Evolutionary conservation across 257 asterid species (phyloP).

Genomic region (Coffea canephora): DNA sequence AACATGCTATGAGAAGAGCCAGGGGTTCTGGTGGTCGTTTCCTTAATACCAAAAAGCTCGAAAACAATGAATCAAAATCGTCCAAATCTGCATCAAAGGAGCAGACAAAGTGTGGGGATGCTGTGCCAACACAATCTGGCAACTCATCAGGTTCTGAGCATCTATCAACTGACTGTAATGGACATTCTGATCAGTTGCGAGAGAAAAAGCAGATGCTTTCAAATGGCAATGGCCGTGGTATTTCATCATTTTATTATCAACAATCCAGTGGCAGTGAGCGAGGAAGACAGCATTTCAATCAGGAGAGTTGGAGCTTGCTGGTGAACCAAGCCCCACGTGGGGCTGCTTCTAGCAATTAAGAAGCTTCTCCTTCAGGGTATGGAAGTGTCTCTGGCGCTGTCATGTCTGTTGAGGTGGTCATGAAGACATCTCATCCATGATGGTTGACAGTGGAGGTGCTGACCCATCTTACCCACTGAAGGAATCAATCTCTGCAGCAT

Average conservation of each 20-base stretch:
- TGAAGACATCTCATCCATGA: neutral
- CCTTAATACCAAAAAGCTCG: conserved; percentile 58
- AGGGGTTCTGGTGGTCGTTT: conserved; percentile 87
- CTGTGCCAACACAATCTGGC: conserved; percentile 32
- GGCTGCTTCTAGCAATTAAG: conserved; percentile 41
- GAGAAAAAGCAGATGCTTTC: conserved; percentile 31
- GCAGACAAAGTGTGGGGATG: conserved; percentile 31
- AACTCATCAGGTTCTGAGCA: conserved; percentile 49
- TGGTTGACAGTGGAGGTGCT: conserved; percentile 5
- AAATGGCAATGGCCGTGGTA: conserved; percentile 28
- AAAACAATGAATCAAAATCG: conserved; percentile 26
- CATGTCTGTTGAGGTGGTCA: neutral
- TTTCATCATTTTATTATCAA: conserved; percentile 25
- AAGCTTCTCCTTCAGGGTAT: conserved; percentile 16
- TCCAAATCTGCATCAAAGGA: conserved; percentile 26
- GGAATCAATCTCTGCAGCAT: conserved; percentile 30
- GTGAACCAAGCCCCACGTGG: conserved; percentile 41
- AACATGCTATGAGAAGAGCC: conserved; percentile 74
- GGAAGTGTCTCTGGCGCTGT: conserved; percentile 14
- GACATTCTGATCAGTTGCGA: conserved; percentile 29
- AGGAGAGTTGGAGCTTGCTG: conserved; percentile 42
- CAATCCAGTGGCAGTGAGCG: conserved; percentile 31
- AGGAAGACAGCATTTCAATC: conserved; percentile 27
- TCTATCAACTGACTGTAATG: conserved; percentile 26
- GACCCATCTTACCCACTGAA: neutral